phyloP scores from a whole-genome alignment of 805 yeast genomes.

The Candida succiphila region DNA sequence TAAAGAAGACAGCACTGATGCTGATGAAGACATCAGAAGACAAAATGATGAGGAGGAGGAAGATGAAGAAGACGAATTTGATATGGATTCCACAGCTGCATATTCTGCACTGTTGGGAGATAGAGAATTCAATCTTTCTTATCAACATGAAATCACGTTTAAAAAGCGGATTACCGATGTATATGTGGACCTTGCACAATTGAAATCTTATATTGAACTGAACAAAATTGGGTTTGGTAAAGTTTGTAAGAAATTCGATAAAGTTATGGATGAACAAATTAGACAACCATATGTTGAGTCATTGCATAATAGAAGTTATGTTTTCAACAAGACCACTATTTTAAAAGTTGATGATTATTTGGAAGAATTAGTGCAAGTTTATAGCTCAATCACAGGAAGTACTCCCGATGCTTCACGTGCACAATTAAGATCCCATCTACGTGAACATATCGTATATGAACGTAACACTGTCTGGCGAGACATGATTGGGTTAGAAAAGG shows the following conservation, averaged over 20 bases:
- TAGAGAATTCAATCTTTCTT: conserved; percentile 36
- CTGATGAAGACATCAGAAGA: no score
- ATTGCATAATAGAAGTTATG: conserved; percentile 19
- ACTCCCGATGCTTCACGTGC: conserved; percentile 9
- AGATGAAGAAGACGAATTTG: conserved; percentile 28
- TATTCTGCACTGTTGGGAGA: conserved; percentile 42
- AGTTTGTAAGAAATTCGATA: conserved; percentile 44
- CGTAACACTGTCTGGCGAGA: conserved; percentile 48
- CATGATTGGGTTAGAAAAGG: conserved; percentile 37
- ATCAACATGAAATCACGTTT: conserved; percentile 38
- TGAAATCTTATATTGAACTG: conserved; percentile 40
- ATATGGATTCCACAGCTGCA: conserved; percentile 19
- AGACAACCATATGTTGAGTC: conserved; percentile 30
- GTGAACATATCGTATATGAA: conserved; percentile 49
- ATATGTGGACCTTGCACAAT: conserved; percentile 35
- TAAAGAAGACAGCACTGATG: no score
- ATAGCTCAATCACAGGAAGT: conserved; percentile 16
- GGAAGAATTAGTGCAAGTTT: conserved; percentile 19
- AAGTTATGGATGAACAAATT: conserved; percentile 32
- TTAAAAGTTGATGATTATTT: conserved; percentile 18
- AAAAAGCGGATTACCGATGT: conserved; percentile 35
- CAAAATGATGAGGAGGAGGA: conserved; percentile 25
- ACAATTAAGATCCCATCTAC: conserved; percentile 39
- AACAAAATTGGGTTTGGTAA: conserved; percentile 44
- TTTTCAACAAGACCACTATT: conserved; percentile 24